Conservation (phyloP, 495 filamentous ascomycete species). For the Hyaloscypha variabilis region DNA sequence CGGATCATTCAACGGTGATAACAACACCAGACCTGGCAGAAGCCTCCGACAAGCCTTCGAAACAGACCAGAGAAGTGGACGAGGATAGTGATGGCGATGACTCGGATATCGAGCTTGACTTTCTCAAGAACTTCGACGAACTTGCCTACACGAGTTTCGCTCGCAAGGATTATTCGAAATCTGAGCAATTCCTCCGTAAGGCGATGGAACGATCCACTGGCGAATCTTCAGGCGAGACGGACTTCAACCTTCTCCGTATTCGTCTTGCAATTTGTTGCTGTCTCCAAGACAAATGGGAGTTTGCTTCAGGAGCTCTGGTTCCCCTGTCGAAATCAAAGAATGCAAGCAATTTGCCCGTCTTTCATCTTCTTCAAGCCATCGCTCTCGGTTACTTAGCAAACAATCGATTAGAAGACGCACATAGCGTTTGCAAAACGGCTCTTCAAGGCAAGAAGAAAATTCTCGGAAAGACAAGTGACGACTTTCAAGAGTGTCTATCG, state of each 20-base stretch:
- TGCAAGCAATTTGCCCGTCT: neutral
- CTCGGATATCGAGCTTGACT: neutral
- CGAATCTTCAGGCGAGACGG: neutral
- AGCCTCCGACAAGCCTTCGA: neutral
- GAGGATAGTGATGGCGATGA: neutral
- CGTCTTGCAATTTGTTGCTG: conserved; percentile 1
- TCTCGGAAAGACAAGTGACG: neutral
- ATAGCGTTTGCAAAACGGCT: neutral
- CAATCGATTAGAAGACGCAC: neutral
- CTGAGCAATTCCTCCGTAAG: neutral
- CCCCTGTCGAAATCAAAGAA: neutral
- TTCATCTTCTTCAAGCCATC: neutral
- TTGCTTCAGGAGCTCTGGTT: neutral
- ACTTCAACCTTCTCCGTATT: neutral
- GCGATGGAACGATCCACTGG: neutral
- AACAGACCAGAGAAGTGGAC: neutral
- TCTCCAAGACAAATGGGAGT: neutral
- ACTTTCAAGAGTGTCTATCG: neutral
- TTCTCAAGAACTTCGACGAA: conserved; percentile 2
- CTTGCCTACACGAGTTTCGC: neutral
- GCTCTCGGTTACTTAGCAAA: neutral
- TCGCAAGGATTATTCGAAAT: neutral
- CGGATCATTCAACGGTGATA: neutral
- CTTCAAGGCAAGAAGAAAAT: neutral
- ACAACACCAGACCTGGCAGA: neutral